A percentile compares a stretch with the other conserved stretches of the same genome.
phyloP scores from a whole-genome alignment of 257 asterid species.

The Primulina tabacum region DNA sequence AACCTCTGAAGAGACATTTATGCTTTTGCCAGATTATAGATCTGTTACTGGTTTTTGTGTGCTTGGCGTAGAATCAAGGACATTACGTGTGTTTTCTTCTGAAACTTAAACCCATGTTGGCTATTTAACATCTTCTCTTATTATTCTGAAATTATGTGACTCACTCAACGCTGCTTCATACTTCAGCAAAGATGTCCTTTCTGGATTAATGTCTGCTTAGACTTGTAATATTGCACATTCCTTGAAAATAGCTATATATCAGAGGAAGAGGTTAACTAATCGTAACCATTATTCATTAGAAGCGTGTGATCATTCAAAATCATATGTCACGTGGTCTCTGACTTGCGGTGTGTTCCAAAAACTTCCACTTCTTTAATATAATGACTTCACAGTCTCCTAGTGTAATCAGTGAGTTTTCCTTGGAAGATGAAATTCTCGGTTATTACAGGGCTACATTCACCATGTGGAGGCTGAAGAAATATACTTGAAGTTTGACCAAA shows the following conservation, averaged over 20 bases:
- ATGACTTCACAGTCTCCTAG: neutral
- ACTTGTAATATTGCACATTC: neutral
- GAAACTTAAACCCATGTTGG: neutral
- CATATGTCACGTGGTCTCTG: neutral
- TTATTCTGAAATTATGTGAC: neutral
- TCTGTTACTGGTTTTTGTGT: neutral
- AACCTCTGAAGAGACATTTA: neutral
- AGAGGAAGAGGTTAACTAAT: neutral
- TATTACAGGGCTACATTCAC: conserved; percentile 70
- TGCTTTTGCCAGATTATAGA: neutral
- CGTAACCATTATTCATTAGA: neutral
- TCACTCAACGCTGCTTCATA: too few relatives aligned
- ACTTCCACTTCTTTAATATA: neutral
- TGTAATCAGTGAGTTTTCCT: neutral
- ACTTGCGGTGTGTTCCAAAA: neutral
- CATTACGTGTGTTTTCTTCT: neutral
- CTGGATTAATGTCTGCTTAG: neutral
- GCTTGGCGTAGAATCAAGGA: neutral
- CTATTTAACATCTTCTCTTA: neutral
- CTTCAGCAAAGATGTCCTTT: too few relatives aligned
- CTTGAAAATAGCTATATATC: neutral
- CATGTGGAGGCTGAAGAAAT: conserved; percentile 86
- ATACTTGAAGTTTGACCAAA: conserved; percentile 48
- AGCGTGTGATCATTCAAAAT: neutral
- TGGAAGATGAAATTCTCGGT: conserved; percentile 23